phyloP scores from a whole-genome alignment of 495 filamentous ascomycete species.

The Neurospora cerealis region DNA sequence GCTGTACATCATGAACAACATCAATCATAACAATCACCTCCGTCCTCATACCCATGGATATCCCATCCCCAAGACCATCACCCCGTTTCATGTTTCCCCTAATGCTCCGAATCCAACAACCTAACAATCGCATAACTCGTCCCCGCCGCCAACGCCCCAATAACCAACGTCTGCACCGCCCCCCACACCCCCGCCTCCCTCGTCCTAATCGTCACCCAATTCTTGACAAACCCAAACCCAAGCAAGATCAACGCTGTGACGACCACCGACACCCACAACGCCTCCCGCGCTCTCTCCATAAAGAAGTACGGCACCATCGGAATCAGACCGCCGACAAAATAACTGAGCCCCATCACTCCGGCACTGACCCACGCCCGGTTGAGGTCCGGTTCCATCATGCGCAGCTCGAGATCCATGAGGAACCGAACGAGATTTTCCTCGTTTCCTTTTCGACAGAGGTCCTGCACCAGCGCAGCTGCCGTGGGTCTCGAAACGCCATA shows the following conservation, averaged over 20 bases:
- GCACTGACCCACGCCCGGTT: constrained; percentile 38
- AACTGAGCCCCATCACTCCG: constrained; percentile 40
- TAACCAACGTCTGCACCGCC: constrained; percentile 30
- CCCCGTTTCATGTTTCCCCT: neutral
- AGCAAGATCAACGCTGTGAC: constrained; percentile 43
- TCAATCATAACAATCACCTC: neutral
- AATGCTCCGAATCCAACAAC: constrained; percentile 10
- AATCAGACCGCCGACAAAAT: constrained; percentile 46
- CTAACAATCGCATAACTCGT: constrained; percentile 35
- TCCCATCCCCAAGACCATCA: neutral
- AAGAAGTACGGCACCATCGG: constrained; percentile 51
- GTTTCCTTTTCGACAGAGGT: constrained; percentile 22
- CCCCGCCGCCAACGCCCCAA: constrained; percentile 33
- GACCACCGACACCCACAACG: constrained; percentile 38
- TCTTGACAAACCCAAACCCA: constrained; percentile 45
- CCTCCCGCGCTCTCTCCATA: constrained; percentile 30
- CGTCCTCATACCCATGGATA: neutral
- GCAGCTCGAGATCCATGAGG: constrained; percentile 46
- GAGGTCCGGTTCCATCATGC: constrained; percentile 32
- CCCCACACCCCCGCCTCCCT: constrained; percentile 28
- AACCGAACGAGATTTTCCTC: constrained; percentile 38
- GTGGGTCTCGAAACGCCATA: constrained; percentile 31
- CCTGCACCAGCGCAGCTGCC: constrained; percentile 26
- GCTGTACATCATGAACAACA: neutral
- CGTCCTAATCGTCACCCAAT: constrained; percentile 29